Evolutionary conservation across 2,329 filamentous ascomycete genomes (phyloP).

Genomic region (Aspergillus versicolor): DNA sequence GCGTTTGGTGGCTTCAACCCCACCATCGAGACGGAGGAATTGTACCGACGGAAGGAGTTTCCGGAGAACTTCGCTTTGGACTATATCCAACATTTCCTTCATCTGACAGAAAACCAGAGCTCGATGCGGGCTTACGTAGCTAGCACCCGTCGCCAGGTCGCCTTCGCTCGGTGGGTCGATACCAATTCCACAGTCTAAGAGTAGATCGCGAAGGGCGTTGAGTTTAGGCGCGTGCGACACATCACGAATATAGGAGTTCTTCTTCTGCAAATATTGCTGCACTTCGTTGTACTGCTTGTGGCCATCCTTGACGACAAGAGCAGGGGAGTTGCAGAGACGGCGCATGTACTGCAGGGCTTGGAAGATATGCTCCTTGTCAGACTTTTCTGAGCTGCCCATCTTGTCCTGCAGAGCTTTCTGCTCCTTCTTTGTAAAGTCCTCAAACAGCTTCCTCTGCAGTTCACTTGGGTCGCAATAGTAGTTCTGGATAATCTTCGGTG

Average conservation of each 20-base stretch:
- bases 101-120: constrained; percentile 98
- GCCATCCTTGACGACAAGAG: constrained; percentile 90
- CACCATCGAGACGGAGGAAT: constrained; percentile 89
- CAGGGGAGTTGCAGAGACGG: constrained; percentile 96
- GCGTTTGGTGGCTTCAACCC: constrained; percentile 86
- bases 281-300: constrained; percentile 89
- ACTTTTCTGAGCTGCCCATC: constrained; percentile 80
- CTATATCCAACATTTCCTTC: constrained; percentile 99
- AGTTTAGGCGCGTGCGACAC: constrained; percentile 89
- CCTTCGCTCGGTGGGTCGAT: constrained; percentile 60
- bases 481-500: constrained; percentile 97
- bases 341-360: constrained; percentile 99
- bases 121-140: constrained; percentile 92
- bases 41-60: constrained; percentile 90
- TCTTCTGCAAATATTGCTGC: constrained; percentile 73
- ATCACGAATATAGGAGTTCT: constrained; percentile 81
- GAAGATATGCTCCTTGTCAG: constrained; percentile 98
- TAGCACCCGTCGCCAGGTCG: constrained; percentile 58
- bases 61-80: constrained; percentile 88
- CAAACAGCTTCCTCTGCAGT: constrained; percentile 89
- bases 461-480: constrained; percentile 99
- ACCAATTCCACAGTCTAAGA: constrained; percentile 99
- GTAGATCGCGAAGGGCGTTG: constrained; percentile 79
- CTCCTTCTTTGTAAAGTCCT: constrained; percentile 93
- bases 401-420: constrained; percentile 83